These are phyloP conservation scores for Periconia digitata DNA, from an alignment of 2,329 filamentous ascomycete species.

Conservation along the genomic window DNA sequence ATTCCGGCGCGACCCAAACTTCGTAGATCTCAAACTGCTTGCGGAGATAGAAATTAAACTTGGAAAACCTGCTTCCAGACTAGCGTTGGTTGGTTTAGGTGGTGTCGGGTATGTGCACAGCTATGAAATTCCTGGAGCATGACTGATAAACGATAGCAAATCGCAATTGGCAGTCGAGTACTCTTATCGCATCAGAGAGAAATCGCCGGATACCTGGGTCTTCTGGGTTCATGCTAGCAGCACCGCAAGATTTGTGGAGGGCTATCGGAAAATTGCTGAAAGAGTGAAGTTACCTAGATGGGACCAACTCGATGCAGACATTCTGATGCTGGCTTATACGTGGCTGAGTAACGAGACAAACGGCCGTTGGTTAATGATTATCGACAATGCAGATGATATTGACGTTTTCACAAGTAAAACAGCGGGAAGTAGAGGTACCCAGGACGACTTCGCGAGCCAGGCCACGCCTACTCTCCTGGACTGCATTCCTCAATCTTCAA, in stretches of 20 bases:
- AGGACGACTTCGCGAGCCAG: slow-evolving; percentile 1
- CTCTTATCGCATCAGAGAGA: slow-evolving; percentile 7
- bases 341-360: slow-evolving; percentile 20
- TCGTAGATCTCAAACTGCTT: slow-evolving; percentile 19
- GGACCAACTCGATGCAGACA: slow-evolving; percentile 12
- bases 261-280: slow-evolving; percentile 17
- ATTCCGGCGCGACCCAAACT: slow-evolving; percentile 24
- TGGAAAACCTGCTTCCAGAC: slow-evolving; percentile 10
- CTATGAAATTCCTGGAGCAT: neutral
- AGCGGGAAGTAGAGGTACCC: neutral
- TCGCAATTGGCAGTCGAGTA: slow-evolving; percentile 23
- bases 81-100: slow-evolving; percentile 27
- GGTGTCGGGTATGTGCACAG: slow-evolving; percentile 21
- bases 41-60: slow-evolving; percentile 7
- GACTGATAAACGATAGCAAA: slow-evolving; percentile 11
- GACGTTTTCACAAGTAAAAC: slow-evolving; percentile 5
- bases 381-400: slow-evolving; percentile 23
- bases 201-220: slow-evolving; percentile 11
- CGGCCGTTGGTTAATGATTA: slow-evolving; percentile 17
- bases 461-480: slow-evolving; percentile 6
- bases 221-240: slow-evolving; percentile 20
- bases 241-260: slow-evolving; percentile 10
- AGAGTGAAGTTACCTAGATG: slow-evolving; percentile 8
- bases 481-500: slow-evolving; percentile 18
- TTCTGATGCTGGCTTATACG: slow-evolving; percentile 12